Evolutionary conservation across 768 basidiomycete genomes (phyloP).

Genomic region (Lactarius vividus): DNA sequence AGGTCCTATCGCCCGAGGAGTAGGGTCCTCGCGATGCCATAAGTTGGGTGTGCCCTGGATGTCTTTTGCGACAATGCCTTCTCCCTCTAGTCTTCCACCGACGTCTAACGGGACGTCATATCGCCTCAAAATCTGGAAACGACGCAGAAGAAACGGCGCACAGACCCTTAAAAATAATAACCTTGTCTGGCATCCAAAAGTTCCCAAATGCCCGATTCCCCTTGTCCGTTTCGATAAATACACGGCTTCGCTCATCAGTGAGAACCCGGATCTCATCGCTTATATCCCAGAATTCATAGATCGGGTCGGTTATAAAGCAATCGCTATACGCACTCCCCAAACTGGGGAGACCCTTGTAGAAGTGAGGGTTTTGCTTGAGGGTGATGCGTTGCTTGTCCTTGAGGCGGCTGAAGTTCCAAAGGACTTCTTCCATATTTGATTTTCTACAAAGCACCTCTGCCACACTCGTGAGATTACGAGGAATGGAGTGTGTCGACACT

Average conservation of each 20-base stretch:
- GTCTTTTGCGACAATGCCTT: slow-evolving; percentile 3
- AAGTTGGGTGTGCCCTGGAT: slow-evolving; percentile 1
- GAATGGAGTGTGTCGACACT: not conserved
- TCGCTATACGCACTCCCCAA: not conserved
- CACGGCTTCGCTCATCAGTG: not conserved
- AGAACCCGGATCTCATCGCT: slow-evolving; percentile 2
- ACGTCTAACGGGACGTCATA: not conserved
- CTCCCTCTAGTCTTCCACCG: slow-evolving; percentile 17
- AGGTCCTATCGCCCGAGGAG: too few species aligned
- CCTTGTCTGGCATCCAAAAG: slow-evolving; percentile 1
- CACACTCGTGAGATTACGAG: not conserved
- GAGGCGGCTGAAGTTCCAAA: slow-evolving; percentile 21
- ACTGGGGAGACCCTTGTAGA: slow-evolving; percentile 8
- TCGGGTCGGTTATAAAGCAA: not conserved
- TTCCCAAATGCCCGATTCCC: slow-evolving; percentile 7
- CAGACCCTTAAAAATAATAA: slow-evolving; percentile 20
- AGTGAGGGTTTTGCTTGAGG: slow-evolving; percentile 19
- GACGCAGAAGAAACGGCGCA: not conserved
- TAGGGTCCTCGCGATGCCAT: not conserved
- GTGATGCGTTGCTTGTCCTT: slow-evolving; percentile 7
- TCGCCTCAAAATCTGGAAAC: not conserved
- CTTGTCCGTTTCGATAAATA: slow-evolving; percentile 6
- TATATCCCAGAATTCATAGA: not conserved
- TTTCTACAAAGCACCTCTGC: slow-evolving; percentile 10
- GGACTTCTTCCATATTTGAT: slow-evolving; percentile 2